Conservation (phyloP, 129 eudicot genomes). For the Gnaphalium uliginosum region DNA sequence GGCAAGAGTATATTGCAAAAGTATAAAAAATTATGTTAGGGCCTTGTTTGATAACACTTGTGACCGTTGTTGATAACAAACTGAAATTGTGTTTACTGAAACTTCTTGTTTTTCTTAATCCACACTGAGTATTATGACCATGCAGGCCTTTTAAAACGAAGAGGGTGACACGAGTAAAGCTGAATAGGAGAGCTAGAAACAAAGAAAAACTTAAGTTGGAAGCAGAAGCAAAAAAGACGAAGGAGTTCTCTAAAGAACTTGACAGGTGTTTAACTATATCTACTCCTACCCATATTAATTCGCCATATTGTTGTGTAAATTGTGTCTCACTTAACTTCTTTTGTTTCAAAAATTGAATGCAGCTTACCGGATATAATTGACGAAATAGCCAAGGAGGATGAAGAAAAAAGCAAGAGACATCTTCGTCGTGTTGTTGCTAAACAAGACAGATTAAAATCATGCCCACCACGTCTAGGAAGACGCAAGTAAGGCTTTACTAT, state of each 20-base stretch:
- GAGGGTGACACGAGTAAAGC: slow-evolving; percentile 67
- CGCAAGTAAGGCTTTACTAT: slow-evolving; percentile 52
- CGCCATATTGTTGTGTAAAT: neutral
- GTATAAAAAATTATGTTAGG: neutral
- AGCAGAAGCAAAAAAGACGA: slow-evolving; percentile 56
- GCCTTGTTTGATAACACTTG: neutral
- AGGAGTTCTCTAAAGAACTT: slow-evolving; percentile 61
- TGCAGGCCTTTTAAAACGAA: slow-evolving; percentile 69
- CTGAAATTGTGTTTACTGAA: neutral
- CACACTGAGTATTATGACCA: neutral
- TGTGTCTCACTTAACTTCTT: neutral
- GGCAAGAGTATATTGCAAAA: neutral
- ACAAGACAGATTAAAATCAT: slow-evolving; percentile 64
- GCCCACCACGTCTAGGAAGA: slow-evolving; percentile 87
- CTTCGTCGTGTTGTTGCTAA: slow-evolving; percentile 65
- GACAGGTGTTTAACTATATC: slow-evolving; percentile 50
- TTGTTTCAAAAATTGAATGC: slow-evolving; percentile 17
- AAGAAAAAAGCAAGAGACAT: slow-evolving; percentile 72
- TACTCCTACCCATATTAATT: neutral
- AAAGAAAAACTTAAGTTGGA: slow-evolving; percentile 55
- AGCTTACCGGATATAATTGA: slow-evolving; percentile 74
- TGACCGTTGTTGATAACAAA: neutral
- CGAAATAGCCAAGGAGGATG: slow-evolving; percentile 82
- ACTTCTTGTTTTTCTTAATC: neutral
- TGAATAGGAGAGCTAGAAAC: slow-evolving; percentile 61